These are phyloP conservation scores for Warburgia ugandensis DNA, from an alignment of 164 flowering plant genomes.

Conservation along the genomic window DNA sequence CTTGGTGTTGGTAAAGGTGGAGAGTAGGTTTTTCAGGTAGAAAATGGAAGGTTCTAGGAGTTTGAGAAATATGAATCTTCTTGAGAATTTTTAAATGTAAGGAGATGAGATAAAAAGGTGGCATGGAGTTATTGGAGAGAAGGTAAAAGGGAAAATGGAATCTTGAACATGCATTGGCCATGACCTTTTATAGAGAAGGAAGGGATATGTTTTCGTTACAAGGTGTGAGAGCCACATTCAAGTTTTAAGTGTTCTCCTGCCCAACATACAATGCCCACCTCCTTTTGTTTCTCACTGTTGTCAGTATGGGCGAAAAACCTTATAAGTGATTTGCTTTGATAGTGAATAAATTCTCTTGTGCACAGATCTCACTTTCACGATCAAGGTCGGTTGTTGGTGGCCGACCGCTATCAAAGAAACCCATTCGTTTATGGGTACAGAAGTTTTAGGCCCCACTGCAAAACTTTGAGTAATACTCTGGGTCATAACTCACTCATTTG, in stretches of 20 bases:
- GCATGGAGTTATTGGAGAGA: conserved; percentile 24
- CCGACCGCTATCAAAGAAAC: too few species aligned
- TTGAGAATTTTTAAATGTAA: conserved; percentile 9
- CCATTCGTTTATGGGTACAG: too few species aligned
- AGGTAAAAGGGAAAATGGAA: conserved; percentile 18
- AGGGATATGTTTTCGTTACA: conserved; percentile 11
- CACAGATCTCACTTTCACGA: too few species aligned
- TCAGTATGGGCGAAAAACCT: conserved; percentile 2
- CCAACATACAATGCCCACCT: conserved; percentile 28
- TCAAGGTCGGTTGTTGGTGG: too few species aligned
- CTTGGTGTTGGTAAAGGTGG: conserved; percentile 19
- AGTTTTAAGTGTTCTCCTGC: conserved; percentile 35
- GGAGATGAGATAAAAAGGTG: conserved; percentile 4
- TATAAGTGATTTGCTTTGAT: too few species aligned
- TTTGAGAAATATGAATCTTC: too few species aligned
- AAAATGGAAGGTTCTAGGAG: too few species aligned
- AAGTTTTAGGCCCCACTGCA: too few species aligned
- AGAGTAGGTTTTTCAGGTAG: conserved; percentile 25
- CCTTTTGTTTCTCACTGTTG: conserved; percentile 7
- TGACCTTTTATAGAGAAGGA: conserved; percentile 12
- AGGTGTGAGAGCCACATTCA: conserved; percentile 23
- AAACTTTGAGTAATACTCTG: too few species aligned
- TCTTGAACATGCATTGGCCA: conserved; percentile 29
- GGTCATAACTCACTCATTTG: too few species aligned
- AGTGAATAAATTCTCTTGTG: too few species aligned